Evolutionary conservation across 73 alveolate genomes (phyloP).

Genomic region (Paramecium caudatum): DNA sequence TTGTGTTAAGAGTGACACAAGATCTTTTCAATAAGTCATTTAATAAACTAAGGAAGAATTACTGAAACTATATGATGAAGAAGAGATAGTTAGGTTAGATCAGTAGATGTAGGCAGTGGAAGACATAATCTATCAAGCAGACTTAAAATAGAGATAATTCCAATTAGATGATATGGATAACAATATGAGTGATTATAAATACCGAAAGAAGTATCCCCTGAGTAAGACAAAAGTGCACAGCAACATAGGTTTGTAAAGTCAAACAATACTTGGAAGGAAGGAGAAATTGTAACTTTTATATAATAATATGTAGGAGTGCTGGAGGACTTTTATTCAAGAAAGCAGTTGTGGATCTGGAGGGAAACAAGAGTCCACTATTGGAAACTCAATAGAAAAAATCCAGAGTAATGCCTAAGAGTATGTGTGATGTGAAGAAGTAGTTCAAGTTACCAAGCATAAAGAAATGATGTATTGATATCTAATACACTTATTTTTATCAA

Average conservation of each 20-base stretch:
- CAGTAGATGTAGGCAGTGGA: neutral
- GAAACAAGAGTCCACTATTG: constrained; percentile 19
- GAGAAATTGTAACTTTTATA: neutral
- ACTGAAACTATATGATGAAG: constrained; percentile 2
- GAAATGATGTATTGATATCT: no score
- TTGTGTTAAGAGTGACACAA: neutral
- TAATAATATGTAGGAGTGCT: neutral
- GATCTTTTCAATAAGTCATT: constrained; percentile 25
- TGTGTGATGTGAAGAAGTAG: constrained; percentile 20
- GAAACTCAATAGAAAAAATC: neutral
- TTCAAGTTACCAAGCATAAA: constrained; percentile 47
- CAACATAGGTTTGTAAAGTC: neutral
- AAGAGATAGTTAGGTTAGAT: neutral
- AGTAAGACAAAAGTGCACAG: neutral
- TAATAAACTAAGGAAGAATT: constrained; percentile 5
- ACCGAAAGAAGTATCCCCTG: constrained; percentile 36
- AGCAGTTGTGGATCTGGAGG: constrained; percentile 34
- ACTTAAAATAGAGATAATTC: constrained; percentile 16
- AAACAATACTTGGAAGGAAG: neutral
- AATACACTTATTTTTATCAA: no score
- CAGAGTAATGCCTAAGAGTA: constrained; percentile 9
- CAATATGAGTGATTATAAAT: constrained; percentile 17
- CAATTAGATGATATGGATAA: constrained; percentile 26
- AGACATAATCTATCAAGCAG: neutral
- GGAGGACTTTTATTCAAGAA: neutral